phyloP scores from a whole-genome alignment of 352 stramenopile genomes.

The Pythium sukuiense region DNA sequence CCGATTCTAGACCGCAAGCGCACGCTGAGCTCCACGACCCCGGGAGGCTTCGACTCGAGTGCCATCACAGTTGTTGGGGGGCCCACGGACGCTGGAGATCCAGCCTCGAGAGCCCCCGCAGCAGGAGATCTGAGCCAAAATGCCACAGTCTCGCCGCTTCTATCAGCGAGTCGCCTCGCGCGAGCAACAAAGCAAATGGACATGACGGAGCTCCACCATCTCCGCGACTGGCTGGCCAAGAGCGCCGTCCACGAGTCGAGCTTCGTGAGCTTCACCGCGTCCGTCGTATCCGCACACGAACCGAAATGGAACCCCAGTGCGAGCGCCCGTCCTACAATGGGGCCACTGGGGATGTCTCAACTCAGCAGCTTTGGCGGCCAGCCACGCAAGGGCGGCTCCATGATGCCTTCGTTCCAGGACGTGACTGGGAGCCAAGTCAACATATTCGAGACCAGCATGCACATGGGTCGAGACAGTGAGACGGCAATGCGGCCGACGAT shows the following conservation, averaged over 20 bases:
- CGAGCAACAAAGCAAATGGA: conserved; percentile 2
- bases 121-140: background rate
- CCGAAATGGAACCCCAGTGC: background rate
- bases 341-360: background rate
- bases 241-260: conserved; percentile 2
- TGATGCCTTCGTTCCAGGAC: background rate
- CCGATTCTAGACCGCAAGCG: conserved; percentile 1
- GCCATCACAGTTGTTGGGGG: background rate
- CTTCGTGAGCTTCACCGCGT: background rate
- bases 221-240: conserved; percentile 7
- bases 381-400: background rate
- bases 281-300: background rate
- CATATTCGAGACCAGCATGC: background rate
- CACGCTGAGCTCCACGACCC: background rate
- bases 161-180: background rate
- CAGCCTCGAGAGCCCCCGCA: too few relatives aligned
- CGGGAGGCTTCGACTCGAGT: background rate
- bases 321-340: background rate
- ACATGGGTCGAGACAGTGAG: background rate
- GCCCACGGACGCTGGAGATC: too few relatives aligned
- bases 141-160: background rate
- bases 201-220: conserved; percentile 4
- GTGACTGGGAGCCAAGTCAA: background rate
- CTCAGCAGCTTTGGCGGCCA: background rate
- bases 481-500: background rate